These are phyloP conservation scores for Lasiosphaeriaceae sp. DNA, from an alignment of 495 filamentous ascomycete genomes.

Conservation along the genomic window DNA sequence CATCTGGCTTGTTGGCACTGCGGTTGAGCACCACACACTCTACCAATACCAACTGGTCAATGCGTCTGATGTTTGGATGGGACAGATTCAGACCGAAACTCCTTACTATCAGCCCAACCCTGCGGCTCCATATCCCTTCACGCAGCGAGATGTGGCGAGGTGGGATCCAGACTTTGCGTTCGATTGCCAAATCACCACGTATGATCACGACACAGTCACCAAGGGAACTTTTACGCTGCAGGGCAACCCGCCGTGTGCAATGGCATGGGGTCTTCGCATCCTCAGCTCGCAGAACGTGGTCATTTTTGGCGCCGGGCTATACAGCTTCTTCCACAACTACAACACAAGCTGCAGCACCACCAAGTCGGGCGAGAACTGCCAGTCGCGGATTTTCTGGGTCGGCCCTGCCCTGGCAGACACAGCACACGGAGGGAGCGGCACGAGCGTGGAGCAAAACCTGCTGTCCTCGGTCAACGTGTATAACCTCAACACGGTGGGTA, in stretches of 20 bases:
- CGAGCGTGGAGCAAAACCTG: background rate
- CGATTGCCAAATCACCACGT: constrained; percentile 29
- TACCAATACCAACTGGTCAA: constrained; percentile 81
- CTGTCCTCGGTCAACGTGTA: constrained; percentile 15
- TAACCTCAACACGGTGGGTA: constrained; percentile 32
- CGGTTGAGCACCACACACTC: constrained; percentile 78
- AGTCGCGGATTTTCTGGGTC: constrained; percentile 61
- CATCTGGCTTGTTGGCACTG: constrained; percentile 67
- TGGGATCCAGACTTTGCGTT: constrained; percentile 68
- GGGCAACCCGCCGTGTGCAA: constrained; percentile 40
- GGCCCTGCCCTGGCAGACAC: background rate
- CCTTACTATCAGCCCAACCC: constrained; percentile 89
- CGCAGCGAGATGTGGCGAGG: constrained; percentile 55
- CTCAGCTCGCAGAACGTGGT: constrained; percentile 58
- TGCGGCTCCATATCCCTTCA: constrained; percentile 61
- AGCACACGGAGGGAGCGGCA: background rate
- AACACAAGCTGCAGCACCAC: constrained; percentile 65
- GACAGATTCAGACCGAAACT: constrained; percentile 82
- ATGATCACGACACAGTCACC: constrained; percentile 48
- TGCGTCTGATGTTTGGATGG: constrained; percentile 77
- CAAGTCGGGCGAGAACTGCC: constrained; percentile 65
- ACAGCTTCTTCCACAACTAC: constrained; percentile 85
- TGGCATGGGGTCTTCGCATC: constrained; percentile 77
- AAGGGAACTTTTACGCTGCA: constrained; percentile 23
- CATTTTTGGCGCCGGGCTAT: constrained; percentile 72